Conservation (phyloP, 2,329 filamentous ascomycete genomes). For the Penicillium sp. region DNA sequence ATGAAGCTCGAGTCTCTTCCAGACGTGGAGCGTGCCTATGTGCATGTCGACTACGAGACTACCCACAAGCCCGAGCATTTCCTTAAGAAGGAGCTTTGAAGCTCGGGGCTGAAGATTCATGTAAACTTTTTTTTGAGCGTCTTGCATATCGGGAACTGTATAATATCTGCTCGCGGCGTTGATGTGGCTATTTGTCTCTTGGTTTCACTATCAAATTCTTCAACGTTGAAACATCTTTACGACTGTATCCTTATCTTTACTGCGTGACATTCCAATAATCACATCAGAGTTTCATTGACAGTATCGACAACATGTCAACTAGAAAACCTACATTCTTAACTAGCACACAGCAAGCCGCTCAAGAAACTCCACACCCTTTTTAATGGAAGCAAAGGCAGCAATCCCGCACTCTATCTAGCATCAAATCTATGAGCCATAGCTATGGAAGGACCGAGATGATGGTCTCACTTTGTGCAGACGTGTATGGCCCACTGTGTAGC, state of each 20-base stretch:
- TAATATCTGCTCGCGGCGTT: background rate
- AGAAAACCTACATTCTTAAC: background rate
- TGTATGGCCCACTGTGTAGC: background rate
- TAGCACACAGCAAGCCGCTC: background rate
- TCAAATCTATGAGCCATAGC: constrained; percentile 6
- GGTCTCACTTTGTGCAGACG: background rate
- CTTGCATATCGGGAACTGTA: background rate
- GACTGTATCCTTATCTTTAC: too few species aligned
- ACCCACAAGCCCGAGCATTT: constrained; percentile 89
- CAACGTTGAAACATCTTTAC: background rate
- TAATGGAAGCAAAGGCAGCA: background rate
- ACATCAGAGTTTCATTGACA: background rate
- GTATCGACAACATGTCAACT: background rate
- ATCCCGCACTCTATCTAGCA: background rate
- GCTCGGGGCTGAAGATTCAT: background rate
- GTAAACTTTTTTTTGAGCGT: background rate
- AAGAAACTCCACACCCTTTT: background rate
- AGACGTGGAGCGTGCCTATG: constrained; percentile 89
- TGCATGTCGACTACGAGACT: constrained; percentile 97
- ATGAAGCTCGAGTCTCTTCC: constrained; percentile 91
- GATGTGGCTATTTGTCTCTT: background rate
- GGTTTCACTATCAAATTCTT: background rate
- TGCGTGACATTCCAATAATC: too few species aligned
- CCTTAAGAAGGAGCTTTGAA: constrained; percentile 65
- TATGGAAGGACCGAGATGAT: background rate